These are phyloP conservation scores for Daldinia loculata DNA, from an alignment of 495 filamentous ascomycete genomes.

Conservation along the genomic window DNA sequence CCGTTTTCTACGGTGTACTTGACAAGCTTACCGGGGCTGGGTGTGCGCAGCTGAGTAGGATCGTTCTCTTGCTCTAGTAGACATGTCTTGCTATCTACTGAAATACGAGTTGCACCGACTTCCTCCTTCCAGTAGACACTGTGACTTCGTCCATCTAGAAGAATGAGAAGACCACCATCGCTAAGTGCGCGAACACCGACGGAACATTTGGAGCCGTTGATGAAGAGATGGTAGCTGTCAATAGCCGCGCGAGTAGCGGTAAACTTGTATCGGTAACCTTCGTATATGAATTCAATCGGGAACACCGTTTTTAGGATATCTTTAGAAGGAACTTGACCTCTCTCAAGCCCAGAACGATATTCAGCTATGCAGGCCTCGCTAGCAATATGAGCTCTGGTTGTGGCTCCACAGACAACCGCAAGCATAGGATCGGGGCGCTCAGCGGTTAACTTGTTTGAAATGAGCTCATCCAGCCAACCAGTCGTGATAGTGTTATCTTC, in stretches of 20 bases:
- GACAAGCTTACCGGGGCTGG: constrained; percentile 96
- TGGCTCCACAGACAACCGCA: constrained; percentile 91
- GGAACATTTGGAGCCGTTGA: constrained; percentile 96
- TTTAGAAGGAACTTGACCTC: constrained; percentile 95
- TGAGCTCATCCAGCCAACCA: constrained; percentile 98
- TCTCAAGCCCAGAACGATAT: constrained; percentile 89
- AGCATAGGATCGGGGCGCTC: constrained; percentile 93
- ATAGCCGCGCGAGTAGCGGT: constrained; percentile 91
- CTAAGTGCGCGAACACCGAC: constrained; percentile 92
- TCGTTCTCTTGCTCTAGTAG: constrained; percentile 99
- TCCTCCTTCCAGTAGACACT: constrained; percentile 99
- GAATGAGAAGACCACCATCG: constrained; percentile 92
- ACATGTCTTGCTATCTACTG: constrained; percentile 97
- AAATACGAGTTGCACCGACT: constrained; percentile 91
- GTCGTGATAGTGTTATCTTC: constrained; percentile 99
- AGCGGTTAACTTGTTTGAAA: constrained; percentile 95
- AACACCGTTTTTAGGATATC: constrained; percentile 98
- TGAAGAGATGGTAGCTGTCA: constrained; percentile 98
- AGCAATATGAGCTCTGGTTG: constrained; percentile 92
- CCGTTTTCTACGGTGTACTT: constrained; percentile 98
- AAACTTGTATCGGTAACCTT: constrained; percentile 95
- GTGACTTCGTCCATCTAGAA: constrained; percentile 90
- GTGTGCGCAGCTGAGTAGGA: constrained; percentile 93
- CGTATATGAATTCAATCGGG: constrained; percentile 98
- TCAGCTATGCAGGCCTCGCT: constrained; percentile 88